Percentiles rank a stretch among this genome's conserved stretches.
phyloP scores from a whole-genome alignment of 768 basidiomycete species.

The Austroboletus festivus region DNA sequence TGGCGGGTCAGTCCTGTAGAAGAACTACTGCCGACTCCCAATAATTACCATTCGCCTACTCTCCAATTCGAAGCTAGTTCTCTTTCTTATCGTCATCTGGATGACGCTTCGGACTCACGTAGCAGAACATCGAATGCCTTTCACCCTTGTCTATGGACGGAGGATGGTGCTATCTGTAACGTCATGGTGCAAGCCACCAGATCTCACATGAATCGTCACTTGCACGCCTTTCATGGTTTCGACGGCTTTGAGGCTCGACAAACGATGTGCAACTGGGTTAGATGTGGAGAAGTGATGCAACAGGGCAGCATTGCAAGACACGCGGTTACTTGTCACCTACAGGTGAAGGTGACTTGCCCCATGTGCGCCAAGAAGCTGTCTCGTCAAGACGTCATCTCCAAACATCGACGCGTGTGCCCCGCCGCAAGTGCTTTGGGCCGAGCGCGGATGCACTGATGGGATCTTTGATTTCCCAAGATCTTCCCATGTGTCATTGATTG shows the following conservation, averaged over 20 bases:
- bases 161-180: constrained; percentile 11
- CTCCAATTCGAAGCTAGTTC: not conserved
- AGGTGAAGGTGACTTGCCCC: constrained; percentile 27
- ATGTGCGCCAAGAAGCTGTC: constrained; percentile 28
- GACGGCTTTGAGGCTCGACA: constrained; percentile 20
- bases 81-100: not conserved
- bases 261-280: constrained; percentile 19
- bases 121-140: constrained; percentile 1
- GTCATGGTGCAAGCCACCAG: constrained; percentile 21
- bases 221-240: constrained; percentile 23
- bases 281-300: constrained; percentile 23
- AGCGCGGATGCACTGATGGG: constrained; percentile 1
- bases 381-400: constrained; percentile 26
- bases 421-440: constrained; percentile 14
- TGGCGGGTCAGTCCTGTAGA: not conserved
- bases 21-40: not conserved
- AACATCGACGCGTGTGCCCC: constrained; percentile 26
- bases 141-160: constrained; percentile 21
- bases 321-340: constrained; percentile 26
- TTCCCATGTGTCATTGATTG: too few species aligned
- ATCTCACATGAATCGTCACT: constrained; percentile 25
- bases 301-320: constrained; percentile 29
- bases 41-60: not conserved
- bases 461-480: not conserved
- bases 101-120: constrained; percentile 1